Evolutionary conservation across 108 stramenopile genomes (phyloP), one percentile per base, ranked within the genome.

Genomic region (Skeletonema marinoi): DNA sequence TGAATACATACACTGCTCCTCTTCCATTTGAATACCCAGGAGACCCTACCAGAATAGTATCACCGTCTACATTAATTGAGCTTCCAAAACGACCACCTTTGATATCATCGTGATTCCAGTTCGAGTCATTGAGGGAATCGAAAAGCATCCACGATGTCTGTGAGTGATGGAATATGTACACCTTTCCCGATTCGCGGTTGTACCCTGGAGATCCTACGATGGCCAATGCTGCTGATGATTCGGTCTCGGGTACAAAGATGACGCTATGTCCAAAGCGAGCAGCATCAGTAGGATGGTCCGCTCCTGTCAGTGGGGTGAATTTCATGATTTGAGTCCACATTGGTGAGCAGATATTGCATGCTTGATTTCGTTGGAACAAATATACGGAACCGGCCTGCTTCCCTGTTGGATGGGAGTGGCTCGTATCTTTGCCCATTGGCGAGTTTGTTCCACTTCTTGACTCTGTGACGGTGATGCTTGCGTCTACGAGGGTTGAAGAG

Each of bases 381-480:
- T 86, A 86, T 19, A 59, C 85, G 12, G 80, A 62, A 3, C 85
- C 85, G 17, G 78, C 58, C 67, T 86, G 82, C 6, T 72, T 70
- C 42, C 85, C 85, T 60, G 77, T 76, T 44, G 81, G 44, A 58
- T 61, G 64, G 8, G 50, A 32, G 21, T 39, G 19, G 36, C 61
- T 73, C 35, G 60, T 16, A 59, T 80, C 78, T 36, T 39, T 73
- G 54, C 81, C 81, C 71, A 77, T 78, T 3, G 77, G 77, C 31
- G 81, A 50, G 10, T 25, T 60, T 12, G 81, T 82, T 11, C 81
- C 81, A 1, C 32, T 30, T 30, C 77, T 65, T 6, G 51, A 32
- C 58, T 82, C 81, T 14, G 44, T 32, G 35, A 78, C 59, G 6
- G 48, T 33, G 31, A 83, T 39, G 4, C 13, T 14, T 25, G 73